Percentiles rank a stretch among this genome's conserved stretches.
phyloP scores from a whole-genome alignment of 208 protist genomes.

The Herpetomonas tarakana region DNA sequence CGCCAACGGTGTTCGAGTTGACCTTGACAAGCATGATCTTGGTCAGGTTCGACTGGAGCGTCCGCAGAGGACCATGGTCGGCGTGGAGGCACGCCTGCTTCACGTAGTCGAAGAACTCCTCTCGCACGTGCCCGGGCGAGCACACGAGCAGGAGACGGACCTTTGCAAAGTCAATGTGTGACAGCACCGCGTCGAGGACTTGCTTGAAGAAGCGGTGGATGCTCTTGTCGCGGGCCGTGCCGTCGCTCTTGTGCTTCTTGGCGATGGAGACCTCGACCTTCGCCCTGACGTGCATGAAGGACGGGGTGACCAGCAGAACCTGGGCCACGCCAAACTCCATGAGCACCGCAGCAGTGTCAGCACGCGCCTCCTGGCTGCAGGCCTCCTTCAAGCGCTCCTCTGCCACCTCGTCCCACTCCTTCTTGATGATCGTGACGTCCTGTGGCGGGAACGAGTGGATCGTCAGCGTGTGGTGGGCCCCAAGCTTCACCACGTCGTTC shows the following conservation, averaged over 20 bases:
- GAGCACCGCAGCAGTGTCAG: conserved; percentile 94
- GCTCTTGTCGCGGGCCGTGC: conserved; percentile 82
- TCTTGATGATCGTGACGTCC: conserved; percentile 91
- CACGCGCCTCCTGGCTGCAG: conserved; percentile 59
- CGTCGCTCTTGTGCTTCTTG: conserved; percentile 83
- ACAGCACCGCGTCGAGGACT: conserved; percentile 81
- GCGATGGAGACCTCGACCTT: conserved; percentile 86
- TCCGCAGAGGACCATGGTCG: conserved; percentile 56
- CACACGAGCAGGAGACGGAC: conserved; percentile 95
- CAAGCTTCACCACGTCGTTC: conserved; percentile 89
- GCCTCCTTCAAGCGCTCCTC: conserved; percentile 65
- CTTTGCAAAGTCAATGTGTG: conserved; percentile 92
- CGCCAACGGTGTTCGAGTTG: conserved; percentile 80
- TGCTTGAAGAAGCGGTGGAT: conserved; percentile 93
- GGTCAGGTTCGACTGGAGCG: conserved; percentile 73
- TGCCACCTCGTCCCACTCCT: conserved; percentile 85
- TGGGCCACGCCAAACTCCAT: conserved; percentile 94
- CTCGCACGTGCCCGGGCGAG: conserved; percentile 92
- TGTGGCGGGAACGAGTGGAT: conserved; percentile 81
- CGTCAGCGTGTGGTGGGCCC: conserved; percentile 93
- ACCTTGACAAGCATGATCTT: conserved; percentile 93
- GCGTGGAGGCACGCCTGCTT: conserved; percentile 32
- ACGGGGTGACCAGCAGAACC: conserved; percentile 91
- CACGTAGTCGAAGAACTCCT: conserved; percentile 77
- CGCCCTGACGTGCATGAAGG: conserved; percentile 92